Evolutionary conservation across 1,284 basidiomycete genomes (phyloP).

Genomic region (Malassezia yamatoensis): DNA sequence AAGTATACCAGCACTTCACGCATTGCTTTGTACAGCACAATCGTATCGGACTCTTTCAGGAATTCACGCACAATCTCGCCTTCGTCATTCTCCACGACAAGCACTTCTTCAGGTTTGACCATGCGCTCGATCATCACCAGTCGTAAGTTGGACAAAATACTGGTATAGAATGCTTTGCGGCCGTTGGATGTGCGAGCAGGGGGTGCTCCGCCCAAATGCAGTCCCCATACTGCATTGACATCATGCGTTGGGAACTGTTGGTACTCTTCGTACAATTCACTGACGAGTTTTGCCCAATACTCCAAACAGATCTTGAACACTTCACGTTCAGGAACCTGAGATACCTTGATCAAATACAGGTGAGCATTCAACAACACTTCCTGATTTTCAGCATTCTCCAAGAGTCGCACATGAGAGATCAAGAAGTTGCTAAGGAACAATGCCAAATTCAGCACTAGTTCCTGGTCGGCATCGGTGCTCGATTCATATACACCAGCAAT

Average conservation of each 20-base stretch:
- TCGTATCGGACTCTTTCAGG: conserved; percentile 98
- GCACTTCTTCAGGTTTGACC: conserved; percentile 93
- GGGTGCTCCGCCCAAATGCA: conserved; percentile 55
- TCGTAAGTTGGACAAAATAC: conserved; percentile 80
- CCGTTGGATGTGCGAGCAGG: conserved; percentile 50
- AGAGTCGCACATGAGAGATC: conserved; percentile 67
- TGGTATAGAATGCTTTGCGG: conserved; percentile 82
- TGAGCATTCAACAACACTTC: conserved; percentile 74
- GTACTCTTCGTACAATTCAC: conserved; percentile 93
- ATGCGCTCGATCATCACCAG: conserved; percentile 97
- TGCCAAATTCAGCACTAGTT: conserved; percentile 91
- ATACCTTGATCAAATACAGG: conserved; percentile 96
- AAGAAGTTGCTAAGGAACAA: conserved; percentile 96
- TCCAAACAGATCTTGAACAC: conserved; percentile 99
- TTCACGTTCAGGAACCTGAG: conserved; percentile 94
- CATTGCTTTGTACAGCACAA: conserved; percentile 98
- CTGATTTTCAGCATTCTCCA: conserved; percentile 82
- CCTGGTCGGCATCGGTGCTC: conserved; percentile 84
- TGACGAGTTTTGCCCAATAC: conserved; percentile 96
- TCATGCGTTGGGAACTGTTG: conserved; percentile 84
- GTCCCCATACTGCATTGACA: conserved; percentile 81
- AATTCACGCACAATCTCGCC: conserved; percentile 99
- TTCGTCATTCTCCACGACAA: conserved; percentile 98
- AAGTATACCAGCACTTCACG: conserved; percentile 84
- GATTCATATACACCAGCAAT: conserved; percentile 85